Conservation (phyloP, 139 green algal species). For the Dunaliella primolecta region DNA sequence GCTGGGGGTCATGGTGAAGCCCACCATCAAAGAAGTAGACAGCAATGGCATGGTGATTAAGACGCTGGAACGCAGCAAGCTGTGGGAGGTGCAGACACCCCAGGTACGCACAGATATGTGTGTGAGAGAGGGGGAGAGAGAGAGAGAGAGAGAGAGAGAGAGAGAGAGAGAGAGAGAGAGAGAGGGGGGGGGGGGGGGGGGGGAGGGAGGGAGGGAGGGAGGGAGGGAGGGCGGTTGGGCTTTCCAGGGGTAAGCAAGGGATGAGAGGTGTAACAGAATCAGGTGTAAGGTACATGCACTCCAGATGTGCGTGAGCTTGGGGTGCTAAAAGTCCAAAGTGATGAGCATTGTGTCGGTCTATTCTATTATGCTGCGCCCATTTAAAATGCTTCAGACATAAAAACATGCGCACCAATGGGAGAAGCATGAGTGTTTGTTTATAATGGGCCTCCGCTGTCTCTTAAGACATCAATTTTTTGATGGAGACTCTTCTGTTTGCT, state of each 20-base stretch:
- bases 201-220: neutral
- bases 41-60: slow-evolving; percentile 66
- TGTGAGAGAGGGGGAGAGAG: neutral
- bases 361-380: too few species aligned
- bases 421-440: too few species aligned
- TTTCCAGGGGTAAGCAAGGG: neutral
- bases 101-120: slow-evolving; percentile 51
- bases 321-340: too few species aligned
- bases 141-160: neutral
- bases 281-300: too few species aligned
- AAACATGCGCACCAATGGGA: too few species aligned
- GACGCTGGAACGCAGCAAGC: slow-evolving; percentile 80
- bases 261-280: too few species aligned
- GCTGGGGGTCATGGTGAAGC: slow-evolving; percentile 92
- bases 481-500: too few species aligned
- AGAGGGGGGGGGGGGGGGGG: neutral
- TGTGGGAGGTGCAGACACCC: slow-evolving; percentile 99
- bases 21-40: slow-evolving; percentile 95
- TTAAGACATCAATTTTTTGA: too few species aligned
- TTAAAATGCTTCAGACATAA: too few species aligned
- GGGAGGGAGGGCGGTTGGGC: neutral
- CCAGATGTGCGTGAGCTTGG: too few species aligned
- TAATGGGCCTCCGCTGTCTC: too few species aligned
- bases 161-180: neutral
- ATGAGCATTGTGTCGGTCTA: too few species aligned